Percentiles rank a stretch among this genome's conserved stretches.
Evolutionary conservation across 2,329 filamentous ascomycete genomes (phyloP).

Genomic region (Xylariaceae sp.): DNA sequence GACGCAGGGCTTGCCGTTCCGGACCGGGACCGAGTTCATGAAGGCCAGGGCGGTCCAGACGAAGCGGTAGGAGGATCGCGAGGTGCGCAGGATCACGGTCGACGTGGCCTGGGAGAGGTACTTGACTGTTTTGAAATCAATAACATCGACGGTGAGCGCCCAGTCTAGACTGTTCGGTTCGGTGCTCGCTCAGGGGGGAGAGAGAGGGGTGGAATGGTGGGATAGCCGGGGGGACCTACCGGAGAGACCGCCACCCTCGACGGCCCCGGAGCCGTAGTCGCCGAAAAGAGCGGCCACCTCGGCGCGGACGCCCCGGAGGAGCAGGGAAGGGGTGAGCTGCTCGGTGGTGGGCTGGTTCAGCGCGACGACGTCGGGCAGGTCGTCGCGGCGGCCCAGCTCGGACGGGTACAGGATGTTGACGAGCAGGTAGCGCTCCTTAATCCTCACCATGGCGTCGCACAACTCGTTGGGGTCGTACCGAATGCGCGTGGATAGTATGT

Average conservation of each 20-base stretch:
- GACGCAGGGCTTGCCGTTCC: slow-evolving; percentile 58
- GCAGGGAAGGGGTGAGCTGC: slow-evolving; percentile 55
- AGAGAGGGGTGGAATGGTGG: slow-evolving; percentile 8
- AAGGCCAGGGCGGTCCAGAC: slow-evolving; percentile 87
- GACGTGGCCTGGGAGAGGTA: slow-evolving; percentile 90
- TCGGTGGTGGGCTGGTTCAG: slow-evolving; percentile 75
- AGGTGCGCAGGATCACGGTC: slow-evolving; percentile 82
- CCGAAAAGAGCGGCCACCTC: slow-evolving; percentile 71
- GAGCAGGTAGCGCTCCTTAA: slow-evolving; percentile 95
- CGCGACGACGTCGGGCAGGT: slow-evolving; percentile 54
- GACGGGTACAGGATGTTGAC: slow-evolving; percentile 85
- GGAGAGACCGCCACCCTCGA: slow-evolving; percentile 56
- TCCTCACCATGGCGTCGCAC: slow-evolving; percentile 66
- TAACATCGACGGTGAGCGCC: slow-evolving; percentile 56
- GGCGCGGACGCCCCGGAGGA: slow-evolving; percentile 63
- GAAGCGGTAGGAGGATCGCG: slow-evolving; percentile 74
- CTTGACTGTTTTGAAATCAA: slow-evolving; percentile 64
- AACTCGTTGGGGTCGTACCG: slow-evolving; percentile 1
- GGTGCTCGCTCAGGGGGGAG: slow-evolving; percentile 13
- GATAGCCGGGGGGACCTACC: slow-evolving; percentile 37
- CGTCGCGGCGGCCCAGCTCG: slow-evolving; percentile 30
- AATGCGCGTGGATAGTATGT: too few species aligned
- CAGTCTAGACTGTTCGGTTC: too few species aligned
- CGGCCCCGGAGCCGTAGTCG: slow-evolving; percentile 75
- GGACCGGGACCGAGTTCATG: slow-evolving; percentile 60